Percentiles rank a stretch among this genome's conserved stretches.
Evolutionary conservation across 768 basidiomycete species (phyloP).

Genomic region (Dictyophora rubrovolvata): DNA sequence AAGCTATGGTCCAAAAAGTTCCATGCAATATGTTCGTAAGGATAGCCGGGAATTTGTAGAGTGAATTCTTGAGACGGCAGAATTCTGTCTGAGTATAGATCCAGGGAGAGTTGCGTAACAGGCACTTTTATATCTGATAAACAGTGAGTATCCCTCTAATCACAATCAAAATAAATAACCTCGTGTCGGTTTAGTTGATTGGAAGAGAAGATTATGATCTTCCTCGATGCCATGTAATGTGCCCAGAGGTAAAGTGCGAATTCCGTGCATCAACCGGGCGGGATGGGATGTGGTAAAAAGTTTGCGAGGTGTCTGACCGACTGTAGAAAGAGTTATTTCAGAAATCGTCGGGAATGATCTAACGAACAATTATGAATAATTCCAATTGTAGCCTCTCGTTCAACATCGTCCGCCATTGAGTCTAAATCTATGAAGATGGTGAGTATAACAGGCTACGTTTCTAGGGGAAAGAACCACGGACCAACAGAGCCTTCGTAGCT

Average conservation of each 20-base stretch:
- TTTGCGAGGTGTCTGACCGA: conserved; percentile 87
- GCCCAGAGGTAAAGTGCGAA: conserved; percentile 62
- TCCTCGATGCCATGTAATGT: conserved; percentile 72
- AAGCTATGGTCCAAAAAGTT: conserved; percentile 32
- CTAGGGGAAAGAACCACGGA: not conserved
- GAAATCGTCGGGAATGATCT: not conserved
- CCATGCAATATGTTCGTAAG: conserved; percentile 70
- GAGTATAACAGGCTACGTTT: not conserved
- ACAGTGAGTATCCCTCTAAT: conserved; percentile 26
- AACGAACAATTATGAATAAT: conserved; percentile 86
- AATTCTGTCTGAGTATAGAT: conserved; percentile 48
- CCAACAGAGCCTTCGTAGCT: conserved; percentile 22
- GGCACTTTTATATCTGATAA: conserved; percentile 32
- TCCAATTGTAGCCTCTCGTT: conserved; percentile 86
- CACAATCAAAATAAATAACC: conserved; percentile 26
- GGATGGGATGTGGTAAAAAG: conserved; percentile 75
- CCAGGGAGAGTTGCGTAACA: conserved; percentile 43
- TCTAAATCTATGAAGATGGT: conserved; percentile 56
- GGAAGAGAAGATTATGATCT: conserved; percentile 60
- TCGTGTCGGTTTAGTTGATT: conserved; percentile 45
- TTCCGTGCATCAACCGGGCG: conserved; percentile 56
- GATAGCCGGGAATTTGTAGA: conserved; percentile 45
- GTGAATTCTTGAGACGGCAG: conserved; percentile 52
- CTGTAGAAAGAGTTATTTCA: conserved; percentile 26
- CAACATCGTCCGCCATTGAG: conserved; percentile 71